These are phyloP conservation scores for Echinosophora koreensis DNA, from an alignment of 306 rosid genomes.

Conservation along the genomic window DNA sequence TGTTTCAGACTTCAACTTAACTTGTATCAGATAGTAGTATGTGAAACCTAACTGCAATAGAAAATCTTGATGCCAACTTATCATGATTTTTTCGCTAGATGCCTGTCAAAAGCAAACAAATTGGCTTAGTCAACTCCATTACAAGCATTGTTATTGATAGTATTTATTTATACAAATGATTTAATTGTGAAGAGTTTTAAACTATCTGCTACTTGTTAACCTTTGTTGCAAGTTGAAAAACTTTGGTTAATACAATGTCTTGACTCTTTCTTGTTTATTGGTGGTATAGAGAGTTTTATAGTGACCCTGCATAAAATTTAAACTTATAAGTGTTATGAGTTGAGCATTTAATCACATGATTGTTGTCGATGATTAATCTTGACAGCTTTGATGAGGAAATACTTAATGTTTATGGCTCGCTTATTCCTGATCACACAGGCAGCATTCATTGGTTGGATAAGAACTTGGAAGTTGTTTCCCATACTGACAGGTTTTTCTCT, in stretches of 20 bases:
- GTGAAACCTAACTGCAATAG: too few relatives aligned
- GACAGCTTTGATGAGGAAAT: conserved; percentile 87
- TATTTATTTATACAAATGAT: conserved; percentile 6
- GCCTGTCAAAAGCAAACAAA: too few relatives aligned
- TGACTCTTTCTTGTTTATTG: background rate
- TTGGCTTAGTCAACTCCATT: too few relatives aligned
- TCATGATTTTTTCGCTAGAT: too few relatives aligned
- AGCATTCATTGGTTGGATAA: conserved; percentile 74
- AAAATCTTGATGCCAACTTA: too few relatives aligned
- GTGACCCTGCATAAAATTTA: background rate
- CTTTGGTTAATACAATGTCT: conserved; percentile 1
- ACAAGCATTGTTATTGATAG: too few relatives aligned
- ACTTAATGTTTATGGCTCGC: conserved; percentile 75
- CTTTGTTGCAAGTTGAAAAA: conserved; percentile 7
- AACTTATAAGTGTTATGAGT: background rate
- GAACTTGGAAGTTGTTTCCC: conserved; percentile 54
- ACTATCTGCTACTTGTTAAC: background rate
- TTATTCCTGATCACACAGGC: conserved; percentile 75
- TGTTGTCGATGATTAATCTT: conserved; percentile 37
- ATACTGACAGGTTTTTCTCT: conserved; percentile 56
- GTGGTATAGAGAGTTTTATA: background rate
- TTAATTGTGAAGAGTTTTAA: background rate
- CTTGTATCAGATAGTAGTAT: too few relatives aligned
- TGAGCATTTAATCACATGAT: conserved; percentile 30
- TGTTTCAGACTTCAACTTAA: too few relatives aligned